These are phyloP conservation scores for Mortierella sp. DNA, from an alignment of 371 early-diverging fungal species.

Conservation along the genomic window DNA sequence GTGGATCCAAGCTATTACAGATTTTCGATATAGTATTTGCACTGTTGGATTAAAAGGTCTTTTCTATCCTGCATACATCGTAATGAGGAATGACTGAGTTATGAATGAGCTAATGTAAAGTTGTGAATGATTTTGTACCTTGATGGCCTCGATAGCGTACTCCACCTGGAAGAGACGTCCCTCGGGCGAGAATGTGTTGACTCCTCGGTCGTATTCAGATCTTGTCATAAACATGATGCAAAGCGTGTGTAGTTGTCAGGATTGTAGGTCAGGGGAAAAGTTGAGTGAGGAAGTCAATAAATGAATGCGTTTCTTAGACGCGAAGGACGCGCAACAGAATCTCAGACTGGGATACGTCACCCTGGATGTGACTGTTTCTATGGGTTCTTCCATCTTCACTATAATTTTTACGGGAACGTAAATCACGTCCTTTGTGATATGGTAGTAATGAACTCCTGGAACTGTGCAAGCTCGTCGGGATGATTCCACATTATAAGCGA, in stretches of 20 bases:
- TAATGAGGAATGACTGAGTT: no score
- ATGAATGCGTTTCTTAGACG: background rate
- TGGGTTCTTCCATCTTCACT: no score
- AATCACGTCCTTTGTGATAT: slow-evolving; percentile 31
- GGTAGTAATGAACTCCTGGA: slow-evolving; percentile 45
- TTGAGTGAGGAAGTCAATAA: no score
- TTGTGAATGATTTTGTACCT: slow-evolving; percentile 98
- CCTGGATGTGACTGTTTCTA: no score
- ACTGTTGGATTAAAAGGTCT: no score
- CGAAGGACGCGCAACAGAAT: background rate
- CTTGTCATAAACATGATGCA: slow-evolving; percentile 57
- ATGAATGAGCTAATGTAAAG: no score
- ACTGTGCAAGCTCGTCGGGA: slow-evolving; percentile 42
- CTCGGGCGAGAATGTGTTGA: slow-evolving; percentile 99
- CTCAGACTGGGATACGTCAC: no score
- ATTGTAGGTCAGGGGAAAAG: no score
- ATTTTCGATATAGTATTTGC: no score
- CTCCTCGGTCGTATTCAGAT: slow-evolving; percentile 98
- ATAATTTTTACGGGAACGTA: no score
- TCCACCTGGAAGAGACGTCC: slow-evolving; percentile 99
- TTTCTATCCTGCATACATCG: no score
- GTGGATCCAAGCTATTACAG: slow-evolving; percentile 92
- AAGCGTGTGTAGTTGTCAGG: slow-evolving; percentile 62
- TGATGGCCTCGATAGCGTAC: slow-evolving; percentile 99
- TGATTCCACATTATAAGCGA: slow-evolving; percentile 55